Base-by-base conservation (phyloP, 495 filamentous ascomycete genomes). In the Xylaria longipes region DNA sequence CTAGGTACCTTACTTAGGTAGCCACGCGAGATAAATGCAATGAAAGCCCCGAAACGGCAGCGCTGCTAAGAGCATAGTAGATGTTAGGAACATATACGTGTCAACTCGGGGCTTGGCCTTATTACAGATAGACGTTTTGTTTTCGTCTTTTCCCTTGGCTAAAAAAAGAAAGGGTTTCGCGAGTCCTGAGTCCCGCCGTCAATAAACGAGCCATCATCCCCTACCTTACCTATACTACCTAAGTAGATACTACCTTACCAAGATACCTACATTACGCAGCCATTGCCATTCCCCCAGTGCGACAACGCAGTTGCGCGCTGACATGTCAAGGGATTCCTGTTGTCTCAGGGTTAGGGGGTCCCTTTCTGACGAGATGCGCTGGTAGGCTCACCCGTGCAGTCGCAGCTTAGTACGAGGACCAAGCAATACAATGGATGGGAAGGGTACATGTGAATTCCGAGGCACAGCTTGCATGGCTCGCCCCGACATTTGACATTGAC, bases 291-390 rank as follows among this genome's bases (percentile, higher is more conserved):
- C 60, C 22, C 39, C 58, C 58, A 31, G 43, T 54, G 64, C 25
- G 33, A 66, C 45, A 15, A 39, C 58, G 15, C 56, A 41, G 33
- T 43, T 46, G 22, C 67, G 52, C 35, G 46, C 54, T 70, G 57
- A 64, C 58, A 70, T 70, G 25, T 70, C 68, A 35, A 65, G 68
- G 46, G 37, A 63, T 65, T 46, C 52, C 52, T 43, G 46, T 33
- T 65, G 68, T 70, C 68, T 70, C 68, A 63, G 45, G 57, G 27
- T 61, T 33, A 8, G 46, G 45, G 22, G 22, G 41, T 31, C 45
- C 31, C 68, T 35, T 64, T 61, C 56, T 65, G 68, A 48, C 52
- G 41, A 48, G 17, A 48, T 69, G 50, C 27, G 54, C 15, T 39
- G 52, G 65, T 46, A 45, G 39, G 52, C 65, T 68, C 33, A 68